These are phyloP conservation scores for Rubia peregrina DNA, from an alignment of 305 asterid species.

Conservation along the genomic window DNA sequence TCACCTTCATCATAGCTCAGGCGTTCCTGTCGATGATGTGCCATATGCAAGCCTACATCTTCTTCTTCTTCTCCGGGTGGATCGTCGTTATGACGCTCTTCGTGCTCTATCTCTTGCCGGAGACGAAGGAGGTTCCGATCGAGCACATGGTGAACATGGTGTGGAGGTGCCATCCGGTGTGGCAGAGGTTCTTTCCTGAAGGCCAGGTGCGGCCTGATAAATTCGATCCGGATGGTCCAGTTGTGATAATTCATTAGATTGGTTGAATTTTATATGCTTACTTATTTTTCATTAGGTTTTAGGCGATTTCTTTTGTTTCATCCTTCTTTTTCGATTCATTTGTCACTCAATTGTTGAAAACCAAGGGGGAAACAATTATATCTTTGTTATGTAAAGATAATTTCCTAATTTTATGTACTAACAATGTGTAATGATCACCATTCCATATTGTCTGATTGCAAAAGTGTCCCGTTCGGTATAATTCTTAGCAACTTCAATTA, in stretches of 20 bases:
- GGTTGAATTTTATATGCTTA: not conserved
- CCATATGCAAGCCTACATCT: conserved; percentile 40
- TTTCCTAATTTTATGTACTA: not conserved
- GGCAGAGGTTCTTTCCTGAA: conserved; percentile 35
- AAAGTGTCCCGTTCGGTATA: too few relatives aligned
- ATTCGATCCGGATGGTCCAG: too few relatives aligned
- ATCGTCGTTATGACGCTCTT: conserved; percentile 47
- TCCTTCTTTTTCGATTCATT: too few relatives aligned
- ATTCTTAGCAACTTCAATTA: too few relatives aligned
- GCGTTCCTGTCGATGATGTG: conserved; percentile 68
- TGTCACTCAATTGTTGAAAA: not conserved
- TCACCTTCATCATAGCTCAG: conserved; percentile 63
- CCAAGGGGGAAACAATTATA: too few relatives aligned
- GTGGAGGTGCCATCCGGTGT: conserved; percentile 52
- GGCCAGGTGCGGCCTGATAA: not conserved
- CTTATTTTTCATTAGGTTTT: not conserved
- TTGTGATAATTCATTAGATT: too few relatives aligned
- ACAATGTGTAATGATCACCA: too few relatives aligned
- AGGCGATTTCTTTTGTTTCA: not conserved
- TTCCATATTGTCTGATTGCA: too few relatives aligned
- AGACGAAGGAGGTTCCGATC: conserved; percentile 56
- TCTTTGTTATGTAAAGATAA: not conserved
- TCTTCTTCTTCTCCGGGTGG: conserved; percentile 72
- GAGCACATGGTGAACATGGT: conserved; percentile 44
- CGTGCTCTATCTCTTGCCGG: conserved; percentile 51